These are phyloP conservation scores for Fimicolochytrium jonesii DNA, from an alignment of 192 early-diverging fungal species.

Conservation along the genomic window DNA sequence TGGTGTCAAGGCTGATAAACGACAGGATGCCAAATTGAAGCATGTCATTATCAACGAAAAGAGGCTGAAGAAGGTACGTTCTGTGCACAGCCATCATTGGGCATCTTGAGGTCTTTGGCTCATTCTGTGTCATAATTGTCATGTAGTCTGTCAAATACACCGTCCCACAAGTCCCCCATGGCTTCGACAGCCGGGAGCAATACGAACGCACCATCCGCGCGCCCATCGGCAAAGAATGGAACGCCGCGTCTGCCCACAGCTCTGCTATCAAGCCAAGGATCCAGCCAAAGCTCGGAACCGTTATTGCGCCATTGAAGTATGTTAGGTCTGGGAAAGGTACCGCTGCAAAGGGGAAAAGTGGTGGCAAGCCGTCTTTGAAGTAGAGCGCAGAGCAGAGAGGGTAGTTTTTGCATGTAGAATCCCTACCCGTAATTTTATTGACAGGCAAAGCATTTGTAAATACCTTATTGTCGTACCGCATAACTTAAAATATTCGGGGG, in stretches of 20 bases:
- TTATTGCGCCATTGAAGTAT: slow-evolving; percentile 76
- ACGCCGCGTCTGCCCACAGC: slow-evolving; percentile 67
- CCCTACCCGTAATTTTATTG: no score
- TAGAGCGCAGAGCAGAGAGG: no score
- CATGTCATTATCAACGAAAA: slow-evolving; percentile 95
- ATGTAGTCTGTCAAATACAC: slow-evolving; percentile 67
- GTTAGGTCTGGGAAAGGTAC: no score
- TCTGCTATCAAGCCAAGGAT: slow-evolving; percentile 78
- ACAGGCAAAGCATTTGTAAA: no score
- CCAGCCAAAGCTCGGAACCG: slow-evolving; percentile 73
- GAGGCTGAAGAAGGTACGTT: slow-evolving; percentile 67
- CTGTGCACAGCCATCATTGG: background rate
- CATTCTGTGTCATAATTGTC: background rate
- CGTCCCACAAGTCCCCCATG: slow-evolving; percentile 70
- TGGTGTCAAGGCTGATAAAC: slow-evolving; percentile 32
- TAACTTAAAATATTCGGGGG: no score
- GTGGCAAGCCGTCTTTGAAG: no score
- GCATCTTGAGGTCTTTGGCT: background rate
- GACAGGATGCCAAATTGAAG: slow-evolving; percentile 63
- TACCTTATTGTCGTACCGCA: no score
- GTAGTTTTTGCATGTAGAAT: no score
- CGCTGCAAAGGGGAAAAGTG: background rate
- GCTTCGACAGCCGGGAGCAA: slow-evolving; percentile 78
- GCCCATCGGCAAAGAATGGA: slow-evolving; percentile 97
- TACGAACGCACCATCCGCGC: slow-evolving; percentile 81